Evolutionary conservation across 805 yeast species (phyloP).

Genomic region (Isabelozyma gotoi): DNA sequence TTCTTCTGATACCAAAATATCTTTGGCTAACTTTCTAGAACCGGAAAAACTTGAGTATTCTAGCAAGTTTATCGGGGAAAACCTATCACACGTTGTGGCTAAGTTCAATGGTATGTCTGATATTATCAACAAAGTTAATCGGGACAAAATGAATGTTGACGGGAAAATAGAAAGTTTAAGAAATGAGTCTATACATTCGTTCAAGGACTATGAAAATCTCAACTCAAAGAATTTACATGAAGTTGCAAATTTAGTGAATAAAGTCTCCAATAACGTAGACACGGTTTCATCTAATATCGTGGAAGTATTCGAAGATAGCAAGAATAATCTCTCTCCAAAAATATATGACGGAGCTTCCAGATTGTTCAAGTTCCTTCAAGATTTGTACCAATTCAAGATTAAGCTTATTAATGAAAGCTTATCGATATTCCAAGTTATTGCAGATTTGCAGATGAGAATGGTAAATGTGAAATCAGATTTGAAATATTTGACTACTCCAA

Average conservation of each 20-base stretch:
- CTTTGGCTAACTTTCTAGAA: conserved; percentile 33
- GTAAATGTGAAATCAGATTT: conserved; percentile 32
- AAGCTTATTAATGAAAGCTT: conserved; percentile 20
- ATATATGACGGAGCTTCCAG: conserved; percentile 31
- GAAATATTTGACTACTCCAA: conserved; percentile 20
- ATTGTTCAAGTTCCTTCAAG: conserved; percentile 31
- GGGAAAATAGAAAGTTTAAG: conserved; percentile 41
- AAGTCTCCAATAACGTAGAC: conserved; percentile 1
- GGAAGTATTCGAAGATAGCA: conserved; percentile 23
- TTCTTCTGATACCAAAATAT: conserved; percentile 10
- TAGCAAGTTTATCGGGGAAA: conserved; percentile 25
- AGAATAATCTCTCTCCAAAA: conserved; percentile 15
- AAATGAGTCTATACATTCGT: conserved; percentile 30
- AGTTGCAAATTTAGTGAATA: neutral
- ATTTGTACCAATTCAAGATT: conserved; percentile 31
- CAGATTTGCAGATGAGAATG: conserved; percentile 36
- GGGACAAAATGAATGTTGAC: conserved; percentile 36
- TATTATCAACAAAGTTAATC: conserved; percentile 36
- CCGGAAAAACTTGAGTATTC: conserved; percentile 21
- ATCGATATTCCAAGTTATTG: conserved; percentile 29
- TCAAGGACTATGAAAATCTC: conserved; percentile 16
- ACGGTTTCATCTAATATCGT: conserved; percentile 5
- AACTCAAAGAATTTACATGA: conserved; percentile 2
- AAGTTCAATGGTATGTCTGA: conserved; percentile 32
- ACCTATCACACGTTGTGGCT: conserved; percentile 29